Evolutionary conservation across 306 rosid genomes (phyloP).

Genomic region (Trifolium dubium): DNA sequence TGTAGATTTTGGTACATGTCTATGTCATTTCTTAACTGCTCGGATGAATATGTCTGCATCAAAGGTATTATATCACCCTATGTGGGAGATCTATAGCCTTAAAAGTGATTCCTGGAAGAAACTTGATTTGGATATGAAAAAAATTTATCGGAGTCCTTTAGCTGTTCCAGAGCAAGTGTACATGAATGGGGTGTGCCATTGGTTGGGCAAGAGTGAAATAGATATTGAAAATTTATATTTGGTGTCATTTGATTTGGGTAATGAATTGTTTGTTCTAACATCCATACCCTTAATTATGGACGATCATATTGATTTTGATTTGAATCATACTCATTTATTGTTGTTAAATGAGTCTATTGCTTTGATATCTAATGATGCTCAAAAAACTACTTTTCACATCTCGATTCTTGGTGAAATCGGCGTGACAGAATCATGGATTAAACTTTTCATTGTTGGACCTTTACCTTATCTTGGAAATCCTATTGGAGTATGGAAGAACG

Average conservation of each 20-base stretch:
- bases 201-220: not conserved
- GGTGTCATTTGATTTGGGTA: slow-evolving; percentile 1
- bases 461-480: not conserved
- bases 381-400: not conserved
- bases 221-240: not conserved
- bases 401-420: slow-evolving; percentile 3
- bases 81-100: slow-evolving; percentile 13
- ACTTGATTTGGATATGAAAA: slow-evolving; percentile 2
- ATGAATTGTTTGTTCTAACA: not conserved
- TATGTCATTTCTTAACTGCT: too few species aligned
- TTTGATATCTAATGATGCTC: not conserved
- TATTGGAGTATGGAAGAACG: not conserved
- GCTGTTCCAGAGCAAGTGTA: not conserved
- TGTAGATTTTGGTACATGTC: not conserved
- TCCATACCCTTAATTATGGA: not conserved
- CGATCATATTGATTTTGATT: not conserved
- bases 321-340: not conserved
- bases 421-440: not conserved
- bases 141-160: not conserved
- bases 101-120: slow-evolving; percentile 7
- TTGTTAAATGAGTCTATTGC: not conserved
- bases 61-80: not conserved
- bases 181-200: not conserved
- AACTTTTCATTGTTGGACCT: not conserved
- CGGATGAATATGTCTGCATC: not conserved